These are phyloP conservation scores for Schwanniomyces yamadae DNA, from an alignment of 805 yeast species.

Conservation along the genomic window DNA sequence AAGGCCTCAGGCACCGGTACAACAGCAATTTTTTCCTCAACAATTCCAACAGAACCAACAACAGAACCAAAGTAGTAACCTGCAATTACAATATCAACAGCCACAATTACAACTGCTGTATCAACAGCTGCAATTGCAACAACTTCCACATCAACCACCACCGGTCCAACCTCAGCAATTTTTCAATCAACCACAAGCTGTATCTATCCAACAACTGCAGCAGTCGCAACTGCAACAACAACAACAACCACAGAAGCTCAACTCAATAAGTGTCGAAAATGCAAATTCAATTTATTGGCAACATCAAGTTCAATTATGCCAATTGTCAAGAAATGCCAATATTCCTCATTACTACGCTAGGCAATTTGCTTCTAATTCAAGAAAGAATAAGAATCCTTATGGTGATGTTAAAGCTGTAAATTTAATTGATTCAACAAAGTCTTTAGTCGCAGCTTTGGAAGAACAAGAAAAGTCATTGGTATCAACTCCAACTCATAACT, in stretches of 20 bases:
- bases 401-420: constrained; percentile 37
- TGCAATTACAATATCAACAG: constrained; percentile 7
- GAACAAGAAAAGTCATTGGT: constrained; percentile 41
- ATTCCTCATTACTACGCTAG: constrained; percentile 82
- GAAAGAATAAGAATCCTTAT: constrained; percentile 43
- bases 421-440: constrained; percentile 43
- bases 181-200: constrained; percentile 19
- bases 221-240: constrained; percentile 15
- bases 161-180: constrained; percentile 25
- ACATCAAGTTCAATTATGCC: constrained; percentile 73
- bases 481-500: constrained; percentile 35
- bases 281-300: constrained; percentile 63
- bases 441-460: constrained; percentile 33
- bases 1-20: constrained; percentile 20
- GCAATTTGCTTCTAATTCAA: constrained; percentile 69
- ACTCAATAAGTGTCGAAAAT: constrained; percentile 31
- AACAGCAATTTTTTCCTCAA: constrained; percentile 26
- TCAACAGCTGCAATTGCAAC: constrained; percentile 19
- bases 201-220: constrained; percentile 18
- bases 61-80: constrained; percentile 10
- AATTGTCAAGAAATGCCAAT: constrained; percentile 61
- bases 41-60: constrained; percentile 16
- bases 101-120: constrained; percentile 16
- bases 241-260: constrained; percentile 30
- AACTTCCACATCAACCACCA: constrained; percentile 25